phyloP scores from a whole-genome alignment of 257 asterid species.

The Nicotiana knightiana region DNA sequence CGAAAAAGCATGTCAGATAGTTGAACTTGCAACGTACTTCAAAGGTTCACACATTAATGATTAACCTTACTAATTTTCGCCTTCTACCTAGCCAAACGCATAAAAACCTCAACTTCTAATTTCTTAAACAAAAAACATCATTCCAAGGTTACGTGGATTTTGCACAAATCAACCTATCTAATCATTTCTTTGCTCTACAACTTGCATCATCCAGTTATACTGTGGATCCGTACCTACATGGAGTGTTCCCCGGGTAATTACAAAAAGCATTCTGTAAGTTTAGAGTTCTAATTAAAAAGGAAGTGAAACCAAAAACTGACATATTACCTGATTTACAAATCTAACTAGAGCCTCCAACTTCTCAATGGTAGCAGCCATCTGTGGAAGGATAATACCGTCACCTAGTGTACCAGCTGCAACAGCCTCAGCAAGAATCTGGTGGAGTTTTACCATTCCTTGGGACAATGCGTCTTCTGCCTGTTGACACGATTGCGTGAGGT shows the following conservation, averaged over 20 bases:
- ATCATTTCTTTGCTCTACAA: background rate
- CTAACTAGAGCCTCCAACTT: constrained; percentile 63
- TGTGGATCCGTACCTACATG: background rate
- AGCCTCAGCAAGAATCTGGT: constrained; percentile 46
- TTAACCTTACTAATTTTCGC: background rate
- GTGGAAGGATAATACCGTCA: constrained; percentile 56
- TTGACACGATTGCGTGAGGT: constrained; percentile 67
- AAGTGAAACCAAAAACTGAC: background rate
- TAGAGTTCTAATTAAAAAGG: background rate
- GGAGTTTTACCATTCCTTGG: constrained; percentile 79
- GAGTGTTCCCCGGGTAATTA: background rate
- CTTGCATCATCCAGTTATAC: background rate
- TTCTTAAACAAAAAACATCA: background rate
- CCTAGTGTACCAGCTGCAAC: constrained; percentile 48
- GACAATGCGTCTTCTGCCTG: constrained; percentile 93
- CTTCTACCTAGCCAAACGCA: constrained; percentile 17
- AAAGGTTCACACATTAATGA: background rate
- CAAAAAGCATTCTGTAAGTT: background rate
- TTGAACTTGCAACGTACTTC: background rate
- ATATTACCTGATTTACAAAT: constrained; percentile 71
- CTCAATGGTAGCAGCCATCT: constrained; percentile 54
- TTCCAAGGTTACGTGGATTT: background rate
- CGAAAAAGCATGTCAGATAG: background rate
- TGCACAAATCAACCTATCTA: background rate
- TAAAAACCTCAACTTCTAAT: constrained; percentile 31